phyloP scores from a whole-genome alignment of 441 rosid genomes.

The Viola pubescens region DNA sequence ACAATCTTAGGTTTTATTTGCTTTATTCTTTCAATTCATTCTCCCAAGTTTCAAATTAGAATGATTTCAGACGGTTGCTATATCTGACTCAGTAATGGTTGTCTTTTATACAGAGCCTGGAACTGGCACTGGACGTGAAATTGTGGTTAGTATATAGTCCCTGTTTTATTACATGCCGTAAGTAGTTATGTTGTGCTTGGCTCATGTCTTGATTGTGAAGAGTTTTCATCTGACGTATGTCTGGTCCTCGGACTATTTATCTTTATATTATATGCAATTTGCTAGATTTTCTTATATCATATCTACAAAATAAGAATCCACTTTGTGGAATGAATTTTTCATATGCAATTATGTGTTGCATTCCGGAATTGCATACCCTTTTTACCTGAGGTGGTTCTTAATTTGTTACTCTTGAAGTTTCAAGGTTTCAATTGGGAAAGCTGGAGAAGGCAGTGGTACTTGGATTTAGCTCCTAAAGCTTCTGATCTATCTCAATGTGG shows the following conservation, averaged over 20 bases:
- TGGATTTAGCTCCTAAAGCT: slow-evolving; percentile 42
- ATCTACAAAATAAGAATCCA: neutral
- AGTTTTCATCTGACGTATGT: neutral
- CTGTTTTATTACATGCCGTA: too few relatives aligned
- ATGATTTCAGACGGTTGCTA: neutral
- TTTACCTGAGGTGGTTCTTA: neutral
- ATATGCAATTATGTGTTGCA: neutral
- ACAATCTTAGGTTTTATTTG: slow-evolving; percentile 27
- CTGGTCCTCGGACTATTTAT: neutral
- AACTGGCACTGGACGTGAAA: slow-evolving; percentile 47
- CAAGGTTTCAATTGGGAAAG: slow-evolving; percentile 63
- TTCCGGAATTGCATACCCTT: neutral
- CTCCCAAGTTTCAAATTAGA: slow-evolving; percentile 3
- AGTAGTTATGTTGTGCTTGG: neutral
- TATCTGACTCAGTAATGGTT: slow-evolving; percentile 6
- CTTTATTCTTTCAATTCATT: too few relatives aligned
- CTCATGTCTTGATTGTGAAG: neutral
- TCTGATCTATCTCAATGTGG: slow-evolving; percentile 41
- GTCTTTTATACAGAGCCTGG: slow-evolving; percentile 40
- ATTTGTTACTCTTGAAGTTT: slow-evolving; percentile 29
- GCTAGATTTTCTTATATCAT: neutral
- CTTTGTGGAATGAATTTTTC: neutral
- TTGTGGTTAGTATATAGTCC: slow-evolving; percentile 35
- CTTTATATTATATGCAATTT: slow-evolving; percentile 4
- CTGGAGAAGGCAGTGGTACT: slow-evolving; percentile 49